A percentile compares a stretch with the other conserved stretches of the same genome.
These are phyloP conservation scores for Ormosia semicastrata DNA, from an alignment of 306 rosid genomes.

Conservation along the genomic window DNA sequence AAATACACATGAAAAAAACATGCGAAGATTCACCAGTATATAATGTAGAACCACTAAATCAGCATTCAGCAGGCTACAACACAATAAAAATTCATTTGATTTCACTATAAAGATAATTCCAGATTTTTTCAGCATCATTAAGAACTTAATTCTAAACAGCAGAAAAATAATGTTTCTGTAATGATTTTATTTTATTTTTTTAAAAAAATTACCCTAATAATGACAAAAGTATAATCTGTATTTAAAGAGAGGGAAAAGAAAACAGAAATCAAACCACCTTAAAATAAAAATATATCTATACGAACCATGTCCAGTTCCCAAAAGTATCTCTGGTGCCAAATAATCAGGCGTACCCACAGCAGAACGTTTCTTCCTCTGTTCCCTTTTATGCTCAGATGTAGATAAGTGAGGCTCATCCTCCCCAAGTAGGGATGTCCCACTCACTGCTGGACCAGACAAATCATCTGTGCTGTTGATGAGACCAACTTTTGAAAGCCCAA, in stretches of 20 bases:
- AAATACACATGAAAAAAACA: conserved; percentile 13
- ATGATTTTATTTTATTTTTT: background rate
- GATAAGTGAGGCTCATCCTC: conserved; percentile 69
- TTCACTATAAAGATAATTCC: background rate
- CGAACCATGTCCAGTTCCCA: conserved; percentile 99
- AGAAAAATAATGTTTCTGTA: background rate
- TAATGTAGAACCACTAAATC: background rate
- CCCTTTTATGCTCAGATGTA: conserved; percentile 79
- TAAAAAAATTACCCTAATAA: conserved; percentile 2
- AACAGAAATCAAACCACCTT: conserved; percentile 57
- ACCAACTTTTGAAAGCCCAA: conserved; percentile 99
- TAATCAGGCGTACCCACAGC: conserved; percentile 99
- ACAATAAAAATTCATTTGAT: background rate
- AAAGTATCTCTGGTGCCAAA: conserved; percentile 97
- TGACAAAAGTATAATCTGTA: conserved; percentile 18
- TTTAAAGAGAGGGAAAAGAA: conserved; percentile 1
- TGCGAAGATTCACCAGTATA: conserved; percentile 1
- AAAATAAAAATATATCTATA: conserved; percentile 53
- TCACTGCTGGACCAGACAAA: conserved; percentile 91
- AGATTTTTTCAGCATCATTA: conserved; percentile 4
- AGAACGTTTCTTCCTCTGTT: conserved; percentile 84
- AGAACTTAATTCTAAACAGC: background rate
- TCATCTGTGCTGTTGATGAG: conserved; percentile 99
- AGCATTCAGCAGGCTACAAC: background rate
- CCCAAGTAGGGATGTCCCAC: conserved; percentile 69